phyloP scores from a whole-genome alignment of 1,139 yeast genomes.

The Hyphopichia burtonii region DNA sequence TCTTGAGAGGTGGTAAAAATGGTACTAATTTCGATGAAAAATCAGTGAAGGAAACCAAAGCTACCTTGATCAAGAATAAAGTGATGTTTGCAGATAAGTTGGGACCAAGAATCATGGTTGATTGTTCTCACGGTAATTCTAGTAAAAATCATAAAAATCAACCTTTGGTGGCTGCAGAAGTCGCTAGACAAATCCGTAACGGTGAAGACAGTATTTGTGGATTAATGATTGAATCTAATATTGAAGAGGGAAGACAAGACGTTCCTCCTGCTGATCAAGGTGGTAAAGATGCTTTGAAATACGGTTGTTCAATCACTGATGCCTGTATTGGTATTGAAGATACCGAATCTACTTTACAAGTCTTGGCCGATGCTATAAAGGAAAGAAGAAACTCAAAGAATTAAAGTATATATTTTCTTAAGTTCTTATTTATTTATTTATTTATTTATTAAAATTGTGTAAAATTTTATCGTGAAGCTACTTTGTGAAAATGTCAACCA shows the following conservation, averaged over 20 bases:
- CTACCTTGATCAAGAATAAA: constrained; percentile 58
- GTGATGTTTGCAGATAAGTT: constrained; percentile 45
- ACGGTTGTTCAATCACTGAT: constrained; percentile 95
- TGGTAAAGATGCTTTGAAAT: constrained; percentile 70
- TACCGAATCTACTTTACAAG: constrained; percentile 69
- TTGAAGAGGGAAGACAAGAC: constrained; percentile 90
- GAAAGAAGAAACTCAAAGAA: constrained; percentile 52
- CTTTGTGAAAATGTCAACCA: too few relatives aligned
- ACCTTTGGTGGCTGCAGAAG: constrained; percentile 81
- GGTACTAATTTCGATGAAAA: constrained; percentile 89
- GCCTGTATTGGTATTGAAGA: constrained; percentile 92
- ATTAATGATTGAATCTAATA: constrained; percentile 92
- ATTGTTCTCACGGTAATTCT: constrained; percentile 97
- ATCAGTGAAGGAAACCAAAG: constrained; percentile 71
- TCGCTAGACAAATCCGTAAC: constrained; percentile 73
- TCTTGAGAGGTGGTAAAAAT: constrained; percentile 91
- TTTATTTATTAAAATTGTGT: not conserved
- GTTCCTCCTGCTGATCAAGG: constrained; percentile 68
- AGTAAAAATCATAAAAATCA: constrained; percentile 87
- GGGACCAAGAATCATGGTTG: constrained; percentile 85
- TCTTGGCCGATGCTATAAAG: constrained; percentile 76
- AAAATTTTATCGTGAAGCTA: too few relatives aligned
- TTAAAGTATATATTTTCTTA: not conserved
- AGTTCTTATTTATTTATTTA: not conserved
- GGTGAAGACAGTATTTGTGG: constrained; percentile 86